Percentiles rank a stretch among this genome's conserved stretches.
These are phyloP conservation scores for Aspergillus sclerotioniger DNA, from an alignment of 495 filamentous ascomycete genomes.

Conservation along the genomic window DNA sequence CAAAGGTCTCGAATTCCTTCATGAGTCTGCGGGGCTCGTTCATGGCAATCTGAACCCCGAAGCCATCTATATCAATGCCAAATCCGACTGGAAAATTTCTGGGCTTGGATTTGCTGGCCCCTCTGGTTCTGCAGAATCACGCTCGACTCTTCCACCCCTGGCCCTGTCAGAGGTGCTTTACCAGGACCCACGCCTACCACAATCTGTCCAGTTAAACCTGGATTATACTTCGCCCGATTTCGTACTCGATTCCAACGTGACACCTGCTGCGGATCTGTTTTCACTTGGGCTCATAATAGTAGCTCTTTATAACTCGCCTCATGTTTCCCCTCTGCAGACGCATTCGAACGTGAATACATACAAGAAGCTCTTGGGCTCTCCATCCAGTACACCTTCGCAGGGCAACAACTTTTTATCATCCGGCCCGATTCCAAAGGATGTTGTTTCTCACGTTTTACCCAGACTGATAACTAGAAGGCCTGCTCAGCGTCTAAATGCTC, in stretches of 20 bases:
- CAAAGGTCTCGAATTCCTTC: constrained; percentile 92
- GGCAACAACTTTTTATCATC: constrained; percentile 83
- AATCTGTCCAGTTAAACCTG: constrained; percentile 80
- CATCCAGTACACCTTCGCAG: constrained; percentile 70
- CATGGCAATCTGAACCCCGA: constrained; percentile 95
- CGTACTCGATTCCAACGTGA: constrained; percentile 80
- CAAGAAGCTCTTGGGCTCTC: constrained; percentile 73
- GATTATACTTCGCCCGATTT: constrained; percentile 96
- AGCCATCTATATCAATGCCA: constrained; percentile 90
- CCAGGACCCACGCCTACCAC: constrained; percentile 78
- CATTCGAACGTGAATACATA: constrained; percentile 76
- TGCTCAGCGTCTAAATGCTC: constrained; percentile 80
- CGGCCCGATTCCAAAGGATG: constrained; percentile 72
- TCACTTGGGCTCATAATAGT: constrained; percentile 86
- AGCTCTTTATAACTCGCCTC: constrained; percentile 89
- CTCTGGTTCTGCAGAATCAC: constrained; percentile 63
- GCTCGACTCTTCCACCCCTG: constrained; percentile 69
- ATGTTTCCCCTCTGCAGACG: constrained; percentile 78
- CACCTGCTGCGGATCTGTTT: constrained; percentile 81
- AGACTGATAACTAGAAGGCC: constrained; percentile 81
- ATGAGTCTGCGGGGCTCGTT: constrained; percentile 91
- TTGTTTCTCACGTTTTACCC: constrained; percentile 71
- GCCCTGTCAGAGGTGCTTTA: constrained; percentile 81
- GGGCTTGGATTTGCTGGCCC: constrained; percentile 87
- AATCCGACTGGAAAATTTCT: constrained; percentile 98